Conservation (phyloP, 805 yeast genomes). For the Clavispora asparagi region DNA sequence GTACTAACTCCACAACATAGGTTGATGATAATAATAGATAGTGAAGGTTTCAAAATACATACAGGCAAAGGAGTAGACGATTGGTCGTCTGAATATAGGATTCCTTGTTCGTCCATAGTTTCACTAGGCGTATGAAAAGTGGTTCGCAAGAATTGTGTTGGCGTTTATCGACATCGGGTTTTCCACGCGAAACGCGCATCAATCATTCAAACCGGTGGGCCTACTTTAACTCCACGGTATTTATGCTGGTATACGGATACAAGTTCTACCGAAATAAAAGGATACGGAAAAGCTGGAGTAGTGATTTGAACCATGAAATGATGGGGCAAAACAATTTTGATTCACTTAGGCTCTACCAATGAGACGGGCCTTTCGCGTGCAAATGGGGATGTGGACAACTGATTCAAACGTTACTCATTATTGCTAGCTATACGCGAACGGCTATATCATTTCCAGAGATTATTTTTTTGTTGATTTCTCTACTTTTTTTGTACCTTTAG, state of each 20-base stretch:
- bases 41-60: not conserved
- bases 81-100: not conserved
- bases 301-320: no score
- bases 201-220: not conserved
- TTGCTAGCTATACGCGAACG: no score
- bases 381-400: no score
- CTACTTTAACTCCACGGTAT: not conserved
- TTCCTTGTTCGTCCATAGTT: not conserved
- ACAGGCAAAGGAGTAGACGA: not conserved
- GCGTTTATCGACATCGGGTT: not conserved
- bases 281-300: no score
- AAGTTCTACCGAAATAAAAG: no score
- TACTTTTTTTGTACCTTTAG: no score
- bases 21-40: not conserved
- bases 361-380: no score
- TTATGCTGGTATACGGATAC: not conserved
- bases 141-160: not conserved
- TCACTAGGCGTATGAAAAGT: not conserved
- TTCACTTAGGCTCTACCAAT: no score
- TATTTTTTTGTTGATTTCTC: no score
- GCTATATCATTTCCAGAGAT: no score
- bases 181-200: constrained; percentile 1
- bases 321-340: no score
- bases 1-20: not conserved
- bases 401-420: no score